phyloP scores from a whole-genome alignment of 2,329 filamentous ascomycete species.

The Fusarium graminum region DNA sequence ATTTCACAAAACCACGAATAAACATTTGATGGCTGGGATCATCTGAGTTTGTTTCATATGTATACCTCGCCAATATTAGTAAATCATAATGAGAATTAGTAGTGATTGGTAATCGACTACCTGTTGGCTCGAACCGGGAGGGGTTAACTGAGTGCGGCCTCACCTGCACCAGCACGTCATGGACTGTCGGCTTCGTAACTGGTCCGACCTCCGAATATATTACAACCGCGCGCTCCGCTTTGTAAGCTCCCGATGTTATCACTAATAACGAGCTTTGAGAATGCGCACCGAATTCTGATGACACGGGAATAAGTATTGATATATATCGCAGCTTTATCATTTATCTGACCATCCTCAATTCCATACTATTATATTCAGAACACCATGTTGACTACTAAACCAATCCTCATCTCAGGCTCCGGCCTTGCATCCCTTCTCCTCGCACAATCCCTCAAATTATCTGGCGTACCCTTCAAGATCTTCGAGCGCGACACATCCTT shows the following conservation, averaged over 20 bases:
- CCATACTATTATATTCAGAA: not conserved
- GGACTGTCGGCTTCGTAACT: too few relatives aligned
- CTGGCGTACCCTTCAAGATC: conserved; percentile 64
- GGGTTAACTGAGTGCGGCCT: too few relatives aligned
- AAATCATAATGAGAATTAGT: too few relatives aligned
- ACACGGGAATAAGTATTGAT: too few relatives aligned
- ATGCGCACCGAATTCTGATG: too few relatives aligned
- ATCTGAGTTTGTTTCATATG: not conserved
- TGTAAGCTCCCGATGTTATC: not conserved
- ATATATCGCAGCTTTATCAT: not conserved
- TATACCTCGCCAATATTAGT: not conserved
- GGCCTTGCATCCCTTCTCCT: conserved; percentile 60
- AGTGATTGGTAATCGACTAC: too few relatives aligned
- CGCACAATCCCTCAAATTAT: conserved; percentile 57
- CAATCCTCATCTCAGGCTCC: conserved; percentile 60
- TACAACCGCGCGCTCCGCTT: not conserved
- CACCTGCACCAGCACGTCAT: too few relatives aligned
- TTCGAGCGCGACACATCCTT: conserved; percentile 68
- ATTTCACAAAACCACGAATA: not conserved
- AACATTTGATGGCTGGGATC: not conserved
- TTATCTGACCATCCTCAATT: not conserved
- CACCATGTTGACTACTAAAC: conserved; percentile 46
- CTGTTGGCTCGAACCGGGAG: too few relatives aligned
- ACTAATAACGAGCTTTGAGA: too few relatives aligned
- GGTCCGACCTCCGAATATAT: too few relatives aligned